Conservation (phyloP, 345 rosid species). For the Combretum micranthum region DNA sequence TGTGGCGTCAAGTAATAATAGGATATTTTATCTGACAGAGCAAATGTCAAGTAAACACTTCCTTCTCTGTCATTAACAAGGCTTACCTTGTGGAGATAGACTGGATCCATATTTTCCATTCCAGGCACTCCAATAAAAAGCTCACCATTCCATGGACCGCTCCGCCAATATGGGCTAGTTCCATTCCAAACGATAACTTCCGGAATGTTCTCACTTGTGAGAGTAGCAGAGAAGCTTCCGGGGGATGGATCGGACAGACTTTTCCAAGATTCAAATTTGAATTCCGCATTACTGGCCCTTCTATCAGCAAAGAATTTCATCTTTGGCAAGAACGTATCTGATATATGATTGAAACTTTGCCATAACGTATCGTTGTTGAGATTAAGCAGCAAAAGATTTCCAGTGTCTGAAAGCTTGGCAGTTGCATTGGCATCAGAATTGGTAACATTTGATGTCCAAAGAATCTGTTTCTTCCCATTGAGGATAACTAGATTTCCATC, state of each 20-base stretch:
- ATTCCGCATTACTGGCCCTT: neutral
- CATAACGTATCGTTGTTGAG: conserved; percentile 20
- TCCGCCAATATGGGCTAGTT: conserved; percentile 27
- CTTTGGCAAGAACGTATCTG: conserved; percentile 17
- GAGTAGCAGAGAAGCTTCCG: conserved; percentile 16
- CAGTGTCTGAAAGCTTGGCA: conserved; percentile 38
- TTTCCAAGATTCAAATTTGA: conserved; percentile 21
- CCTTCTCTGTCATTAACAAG: conserved; percentile 15
- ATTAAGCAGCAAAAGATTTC: conserved; percentile 41
- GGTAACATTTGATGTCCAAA: conserved; percentile 53
- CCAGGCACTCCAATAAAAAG: conserved; percentile 12
- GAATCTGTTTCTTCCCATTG: conserved; percentile 20
- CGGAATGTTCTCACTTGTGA: conserved; percentile 17
- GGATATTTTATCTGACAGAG: neutral
- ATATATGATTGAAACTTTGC: conserved; percentile 55
- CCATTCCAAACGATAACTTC: conserved; percentile 37
- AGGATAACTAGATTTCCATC: conserved; percentile 44
- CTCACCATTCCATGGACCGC: conserved; percentile 52
- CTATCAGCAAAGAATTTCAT: conserved; percentile 31
- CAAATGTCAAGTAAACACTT: conserved; percentile 10
- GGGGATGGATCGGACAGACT: conserved; percentile 25
- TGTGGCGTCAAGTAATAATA: neutral
- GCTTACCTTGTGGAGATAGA: conserved; percentile 14
- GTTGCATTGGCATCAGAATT: conserved; percentile 14
- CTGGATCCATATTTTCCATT: neutral